phyloP scores from a whole-genome alignment of 768 basidiomycete genomes.

The Lactarius sp. region DNA sequence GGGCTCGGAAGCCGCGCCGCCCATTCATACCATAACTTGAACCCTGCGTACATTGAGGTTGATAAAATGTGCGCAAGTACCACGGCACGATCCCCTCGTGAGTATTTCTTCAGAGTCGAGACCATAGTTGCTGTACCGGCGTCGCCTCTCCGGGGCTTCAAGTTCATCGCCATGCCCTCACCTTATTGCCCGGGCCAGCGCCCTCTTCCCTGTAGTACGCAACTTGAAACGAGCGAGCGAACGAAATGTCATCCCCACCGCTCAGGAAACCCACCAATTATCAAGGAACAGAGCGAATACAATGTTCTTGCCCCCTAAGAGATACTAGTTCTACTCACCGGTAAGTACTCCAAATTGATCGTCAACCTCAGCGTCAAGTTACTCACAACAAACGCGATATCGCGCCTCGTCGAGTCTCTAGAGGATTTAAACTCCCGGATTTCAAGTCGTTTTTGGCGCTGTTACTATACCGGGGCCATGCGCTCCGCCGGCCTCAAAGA shows the following conservation, averaged over 20 bases:
- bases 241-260: conserved; percentile 20
- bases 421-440: conserved; percentile 98
- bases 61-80: no score
- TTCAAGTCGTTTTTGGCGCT: conserved; percentile 96
- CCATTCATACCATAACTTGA: no score
- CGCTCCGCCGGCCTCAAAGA: conserved; percentile 94
- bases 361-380: conserved; percentile 66
- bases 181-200: no score
- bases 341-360: conserved; percentile 77
- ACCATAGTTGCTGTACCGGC: conserved; percentile 27
- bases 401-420: conserved; percentile 87
- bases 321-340: conserved; percentile 63
- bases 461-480: conserved; percentile 69
- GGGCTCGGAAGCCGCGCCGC: no score
- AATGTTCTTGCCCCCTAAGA: conserved; percentile 84
- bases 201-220: conserved; percentile 22
- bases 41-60: no score
- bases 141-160: conserved; percentile 28
- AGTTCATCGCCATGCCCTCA: background rate
- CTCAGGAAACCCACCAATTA: conserved; percentile 47
- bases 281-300: conserved; percentile 84
- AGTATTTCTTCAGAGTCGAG: conserved; percentile 44
- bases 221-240: conserved; percentile 15
- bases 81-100: conserved; percentile 55
- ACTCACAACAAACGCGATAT: conserved; percentile 94